Evolutionary conservation across 169 alveolate species (phyloP).

Genomic region (Fabrea salina): DNA sequence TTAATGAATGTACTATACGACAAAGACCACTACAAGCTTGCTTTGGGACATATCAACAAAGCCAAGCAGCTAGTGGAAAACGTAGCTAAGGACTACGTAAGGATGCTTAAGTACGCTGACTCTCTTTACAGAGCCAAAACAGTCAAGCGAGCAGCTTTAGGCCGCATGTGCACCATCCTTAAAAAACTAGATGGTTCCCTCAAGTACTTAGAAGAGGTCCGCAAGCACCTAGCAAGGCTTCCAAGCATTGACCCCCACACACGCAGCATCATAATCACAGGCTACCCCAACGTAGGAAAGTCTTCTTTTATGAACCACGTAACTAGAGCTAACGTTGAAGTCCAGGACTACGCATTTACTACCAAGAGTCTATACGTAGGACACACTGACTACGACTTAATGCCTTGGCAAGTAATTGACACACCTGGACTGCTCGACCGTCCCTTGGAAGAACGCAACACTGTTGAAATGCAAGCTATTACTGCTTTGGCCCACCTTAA

Average conservation of each 20-base stretch:
- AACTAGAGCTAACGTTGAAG: constrained; percentile 98
- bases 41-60: constrained; percentile 96
- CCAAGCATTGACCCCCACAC: constrained; percentile 96
- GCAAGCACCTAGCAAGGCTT: constrained; percentile 96
- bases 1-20: constrained; percentile 97
- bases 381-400: constrained; percentile 96
- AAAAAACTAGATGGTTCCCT: constrained; percentile 93
- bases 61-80: constrained; percentile 91
- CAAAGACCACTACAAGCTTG: constrained; percentile 98
- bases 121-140: constrained; percentile 96
- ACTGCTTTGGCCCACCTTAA: constrained; percentile 99
- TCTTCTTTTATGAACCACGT: constrained; percentile 95
- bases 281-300: constrained; percentile 99
- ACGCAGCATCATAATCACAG: constrained; percentile 93
- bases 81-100: constrained; percentile 96
- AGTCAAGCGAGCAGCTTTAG: constrained; percentile 98
- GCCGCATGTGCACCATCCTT: constrained; percentile 96
- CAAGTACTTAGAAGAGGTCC: constrained; percentile 96
- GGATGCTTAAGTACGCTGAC: constrained; percentile 95
- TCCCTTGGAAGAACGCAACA: constrained; percentile 96
- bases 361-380: constrained; percentile 99
- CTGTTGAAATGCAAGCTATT: constrained; percentile 98
- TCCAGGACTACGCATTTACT: constrained; percentile 98
- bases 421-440: constrained; percentile 99
- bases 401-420: constrained; percentile 98